A percentile compares a stretch with the other conserved stretches of the same genome.
phyloP scores from a whole-genome alignment of 2,329 filamentous ascomycete genomes.

The Chrysoporthe deuterocubensis region DNA sequence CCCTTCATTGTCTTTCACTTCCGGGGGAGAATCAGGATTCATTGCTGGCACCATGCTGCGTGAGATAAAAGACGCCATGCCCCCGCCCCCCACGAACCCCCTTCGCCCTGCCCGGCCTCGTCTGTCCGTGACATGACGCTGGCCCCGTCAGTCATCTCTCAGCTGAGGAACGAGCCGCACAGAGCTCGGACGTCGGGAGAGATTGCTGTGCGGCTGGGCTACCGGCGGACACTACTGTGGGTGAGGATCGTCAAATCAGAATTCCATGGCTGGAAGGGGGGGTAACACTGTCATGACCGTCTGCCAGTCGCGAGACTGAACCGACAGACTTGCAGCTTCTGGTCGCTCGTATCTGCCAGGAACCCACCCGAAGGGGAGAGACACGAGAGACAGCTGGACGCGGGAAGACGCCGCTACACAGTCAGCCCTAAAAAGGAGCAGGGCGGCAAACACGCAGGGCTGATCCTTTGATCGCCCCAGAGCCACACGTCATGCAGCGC shows the following conservation, averaged over 20 bases:
- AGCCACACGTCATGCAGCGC: conserved; percentile 1
- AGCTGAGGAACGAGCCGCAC: not conserved
- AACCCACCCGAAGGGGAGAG: too few species aligned
- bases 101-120: not conserved
- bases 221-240: not conserved
- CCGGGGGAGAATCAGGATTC: not conserved
- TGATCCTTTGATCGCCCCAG: not conserved
- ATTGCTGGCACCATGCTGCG: not conserved
- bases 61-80: too few species aligned
- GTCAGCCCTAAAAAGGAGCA: not conserved
- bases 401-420: not conserved
- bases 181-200: not conserved
- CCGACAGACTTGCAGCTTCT: not conserved
- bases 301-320: not conserved
- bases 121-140: not conserved
- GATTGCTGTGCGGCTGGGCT: not conserved
- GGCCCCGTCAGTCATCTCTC: not conserved
- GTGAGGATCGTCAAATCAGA: not conserved
- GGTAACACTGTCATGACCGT: not conserved
- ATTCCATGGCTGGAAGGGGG: not conserved
- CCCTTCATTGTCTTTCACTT: too few species aligned
- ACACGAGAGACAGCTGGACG: not conserved
- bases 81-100: not conserved
- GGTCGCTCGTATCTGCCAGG: too few species aligned
- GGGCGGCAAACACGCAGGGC: not conserved